Conservation (phyloP, 345 rosid species). For the Pelargonium nanum region DNA sequence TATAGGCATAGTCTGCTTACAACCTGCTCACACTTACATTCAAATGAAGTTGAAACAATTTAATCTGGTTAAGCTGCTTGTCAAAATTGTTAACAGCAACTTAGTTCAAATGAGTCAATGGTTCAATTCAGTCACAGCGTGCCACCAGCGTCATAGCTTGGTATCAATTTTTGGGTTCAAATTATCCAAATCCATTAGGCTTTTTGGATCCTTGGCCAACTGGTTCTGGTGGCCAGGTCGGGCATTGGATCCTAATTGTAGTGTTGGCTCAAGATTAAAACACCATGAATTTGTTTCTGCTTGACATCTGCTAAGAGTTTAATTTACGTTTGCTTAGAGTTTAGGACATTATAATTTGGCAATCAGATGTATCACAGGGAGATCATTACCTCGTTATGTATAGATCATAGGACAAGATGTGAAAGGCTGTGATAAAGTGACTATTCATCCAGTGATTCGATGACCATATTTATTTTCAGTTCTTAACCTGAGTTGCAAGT, state of each 20-base stretch:
- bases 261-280: background rate
- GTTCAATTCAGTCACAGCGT: background rate
- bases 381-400: too few species aligned
- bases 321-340: background rate
- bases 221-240: background rate
- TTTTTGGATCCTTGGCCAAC: background rate
- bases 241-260: too few species aligned
- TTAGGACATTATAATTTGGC: background rate
- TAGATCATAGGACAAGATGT: too few species aligned
- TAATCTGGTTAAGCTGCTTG: background rate
- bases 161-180: background rate
- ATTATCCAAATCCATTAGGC: background rate
- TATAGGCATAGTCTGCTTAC: background rate
- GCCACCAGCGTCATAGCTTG: too few species aligned
- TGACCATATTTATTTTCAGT: too few species aligned
- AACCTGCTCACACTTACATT: background rate
- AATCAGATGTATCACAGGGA: background rate
- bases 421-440: background rate
- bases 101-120: background rate
- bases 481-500: too few species aligned
- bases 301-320: background rate
- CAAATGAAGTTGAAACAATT: background rate
- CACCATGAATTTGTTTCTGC: background rate
- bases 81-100: background rate
- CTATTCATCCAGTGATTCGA: background rate